Conservation (phyloP, 176 grass and related monocot species). For the Eleusine indica region DNA sequence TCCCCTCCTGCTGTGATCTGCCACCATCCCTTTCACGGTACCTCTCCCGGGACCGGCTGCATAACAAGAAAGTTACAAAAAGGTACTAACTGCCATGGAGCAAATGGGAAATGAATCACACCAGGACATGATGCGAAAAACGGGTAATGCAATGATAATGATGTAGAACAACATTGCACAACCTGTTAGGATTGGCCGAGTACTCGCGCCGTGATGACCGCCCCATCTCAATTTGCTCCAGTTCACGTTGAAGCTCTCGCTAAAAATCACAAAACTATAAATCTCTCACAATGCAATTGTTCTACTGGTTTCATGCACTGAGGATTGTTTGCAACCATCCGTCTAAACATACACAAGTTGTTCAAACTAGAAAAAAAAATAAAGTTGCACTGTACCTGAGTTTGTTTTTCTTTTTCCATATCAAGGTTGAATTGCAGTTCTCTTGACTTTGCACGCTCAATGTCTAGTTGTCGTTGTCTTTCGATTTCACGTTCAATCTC, state of each 20-base stretch:
- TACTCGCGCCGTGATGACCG: slow-evolving; percentile 77
- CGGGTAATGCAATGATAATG: neutral
- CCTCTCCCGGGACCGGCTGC: slow-evolving; percentile 73
- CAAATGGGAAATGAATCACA: slow-evolving; percentile 8
- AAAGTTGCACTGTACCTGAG: slow-evolving; percentile 57
- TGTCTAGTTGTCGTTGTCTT: slow-evolving; percentile 75
- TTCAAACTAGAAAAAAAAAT: neutral
- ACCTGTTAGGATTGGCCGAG: slow-evolving; percentile 65
- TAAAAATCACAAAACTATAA: slow-evolving; percentile 40
- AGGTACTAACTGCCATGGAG: neutral
- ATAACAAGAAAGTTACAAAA: neutral
- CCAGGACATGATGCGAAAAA: neutral
- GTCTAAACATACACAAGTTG: neutral
- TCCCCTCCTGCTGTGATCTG: slow-evolving; percentile 70
- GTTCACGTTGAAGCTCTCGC: slow-evolving; percentile 85
- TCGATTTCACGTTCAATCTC: slow-evolving; percentile 84
- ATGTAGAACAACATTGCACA: neutral
- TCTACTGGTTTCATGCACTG: neutral
- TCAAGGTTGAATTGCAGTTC: slow-evolving; percentile 89
- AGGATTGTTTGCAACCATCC: neutral
- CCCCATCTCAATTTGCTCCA: slow-evolving; percentile 90
- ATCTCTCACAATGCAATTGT: neutral
- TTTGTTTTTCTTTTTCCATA: slow-evolving; percentile 89
- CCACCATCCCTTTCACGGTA: slow-evolving; percentile 77
- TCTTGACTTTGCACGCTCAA: slow-evolving; percentile 84